Percentiles rank a stretch among this genome's conserved stretches.
Conservation (phyloP, 1,139 yeast genomes). For the Sugiyamaella neomexicana region DNA sequence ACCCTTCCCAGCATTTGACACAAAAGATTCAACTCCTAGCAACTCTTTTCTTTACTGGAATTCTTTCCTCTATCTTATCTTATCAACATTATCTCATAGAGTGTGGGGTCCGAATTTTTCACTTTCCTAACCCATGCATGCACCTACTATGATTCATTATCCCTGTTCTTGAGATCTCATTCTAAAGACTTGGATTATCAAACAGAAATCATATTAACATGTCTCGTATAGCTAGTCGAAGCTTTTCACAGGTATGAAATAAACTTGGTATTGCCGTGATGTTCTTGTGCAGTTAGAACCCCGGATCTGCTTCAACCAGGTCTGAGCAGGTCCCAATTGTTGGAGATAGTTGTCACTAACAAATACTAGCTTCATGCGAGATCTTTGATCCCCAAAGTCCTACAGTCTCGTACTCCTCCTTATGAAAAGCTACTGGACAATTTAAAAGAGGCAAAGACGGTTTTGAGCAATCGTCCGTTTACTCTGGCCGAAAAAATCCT, state of each 20-base stretch:
- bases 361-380: constrained; percentile 15
- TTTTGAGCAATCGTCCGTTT: constrained; percentile 70
- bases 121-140: constrained; percentile 17
- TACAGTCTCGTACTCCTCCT: constrained; percentile 68
- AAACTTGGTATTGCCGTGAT: not conserved
- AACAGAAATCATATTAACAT: not conserved
- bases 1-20: not conserved
- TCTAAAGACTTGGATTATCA: not conserved
- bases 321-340: not conserved
- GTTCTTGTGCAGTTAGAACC: too few relatives aligned
- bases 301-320: not conserved
- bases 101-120: constrained; percentile 15
- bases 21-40: not conserved
- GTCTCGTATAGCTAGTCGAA: constrained; percentile 20
- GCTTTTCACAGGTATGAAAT: constrained; percentile 20
- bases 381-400: constrained; percentile 19
- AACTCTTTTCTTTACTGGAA: not conserved
- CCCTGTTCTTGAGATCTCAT: not conserved
- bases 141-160: constrained; percentile 1
- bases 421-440: constrained; percentile 71
- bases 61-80: not conserved
- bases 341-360: constrained; percentile 2
- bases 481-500: constrained; percentile 92
- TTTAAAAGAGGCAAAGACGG: constrained; percentile 59
- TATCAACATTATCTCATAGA: not conserved